Base-by-base conservation (phyloP, 2,329 filamentous ascomycete species). In the Fusarium stilboides region DNA sequence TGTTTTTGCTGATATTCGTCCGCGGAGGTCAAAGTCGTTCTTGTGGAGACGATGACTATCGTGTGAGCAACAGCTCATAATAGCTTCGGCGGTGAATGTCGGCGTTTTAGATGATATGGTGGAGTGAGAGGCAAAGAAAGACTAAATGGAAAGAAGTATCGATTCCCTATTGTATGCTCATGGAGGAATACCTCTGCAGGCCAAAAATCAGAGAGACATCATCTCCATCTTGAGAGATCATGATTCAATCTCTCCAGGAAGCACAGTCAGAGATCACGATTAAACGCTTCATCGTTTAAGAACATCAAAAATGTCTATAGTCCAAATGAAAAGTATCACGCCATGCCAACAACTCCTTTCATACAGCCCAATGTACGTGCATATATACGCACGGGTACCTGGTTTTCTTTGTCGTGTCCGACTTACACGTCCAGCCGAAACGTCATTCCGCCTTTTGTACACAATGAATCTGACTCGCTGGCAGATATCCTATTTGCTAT, bases 41-140 rank as follows among this genome's bases (percentile, higher is more conserved):
- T 28, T 13, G 50, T 69, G 56, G 61, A 42, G 49, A 49, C 34
- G 36, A 53, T 34, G 19, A 37, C 46, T 8, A 54, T 71, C 69
- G 54, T 60, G 62, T 62, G 66, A 65, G 66, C 22, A 69, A 71
- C 69, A 70, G 57, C 53, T 71, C 65, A 71, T 54, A 39, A 46
- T 26, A 44, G 49, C 51, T 45, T 60, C 53, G 60, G 54, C 62
- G 62, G 63, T 60, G 37, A 52, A 68, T 54, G n/a, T 24, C 9
- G 37, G 12, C 28, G 28, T 13, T 31, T 15, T 20, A 28, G 37
- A 33, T 26, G 33, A 53, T 42, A 26, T 24, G n/a, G 5, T 9
- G 19, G n/a, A 22, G 19, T 22, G n/a, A 24, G 6, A 28, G 39
- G n/a, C n/a, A 28, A 13, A 28, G 20, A 40, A 34, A 22, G 8